A percentile compares a stretch with the other conserved stretches of the same genome.
phyloP scores from a whole-genome alignment of 148 eudicot species.

The Selenicereus undatus region DNA sequence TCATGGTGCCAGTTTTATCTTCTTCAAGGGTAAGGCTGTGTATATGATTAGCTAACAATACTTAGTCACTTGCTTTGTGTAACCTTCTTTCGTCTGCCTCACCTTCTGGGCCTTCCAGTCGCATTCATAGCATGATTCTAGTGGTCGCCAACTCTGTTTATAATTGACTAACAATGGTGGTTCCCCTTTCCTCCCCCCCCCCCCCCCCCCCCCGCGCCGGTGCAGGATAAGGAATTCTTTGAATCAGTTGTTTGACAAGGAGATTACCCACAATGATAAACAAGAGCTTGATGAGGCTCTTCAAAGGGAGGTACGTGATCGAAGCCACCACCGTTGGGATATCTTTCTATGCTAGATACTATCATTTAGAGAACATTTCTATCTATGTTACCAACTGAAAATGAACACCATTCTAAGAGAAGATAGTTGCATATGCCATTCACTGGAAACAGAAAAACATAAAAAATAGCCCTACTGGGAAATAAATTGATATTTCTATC shows the following conservation, averaged over 20 bases:
- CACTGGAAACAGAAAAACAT: not conserved
- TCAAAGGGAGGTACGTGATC: conserved; percentile 66
- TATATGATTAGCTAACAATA: too few species aligned
- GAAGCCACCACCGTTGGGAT: not conserved
- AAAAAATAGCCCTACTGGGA: too few species aligned
- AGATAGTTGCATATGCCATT: not conserved
- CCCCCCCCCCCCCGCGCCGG: too few species aligned
- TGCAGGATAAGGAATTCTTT: conserved; percentile 72
- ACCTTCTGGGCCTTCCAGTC: not conserved
- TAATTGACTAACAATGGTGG: not conserved
- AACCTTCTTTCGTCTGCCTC: not conserved
- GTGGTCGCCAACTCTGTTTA: not conserved
- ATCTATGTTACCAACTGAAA: too few species aligned
- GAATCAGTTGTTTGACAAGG: conserved; percentile 81
- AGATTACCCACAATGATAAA: conserved; percentile 80
- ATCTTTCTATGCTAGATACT: not conserved
- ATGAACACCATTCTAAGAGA: too few species aligned
- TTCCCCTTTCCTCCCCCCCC: not conserved
- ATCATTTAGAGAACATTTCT: not conserved
- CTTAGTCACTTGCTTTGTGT: not conserved
- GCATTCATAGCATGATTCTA: not conserved
- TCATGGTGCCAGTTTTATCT: not conserved
- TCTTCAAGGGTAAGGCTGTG: not conserved
- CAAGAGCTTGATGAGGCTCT: conserved; percentile 93
- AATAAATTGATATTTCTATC: too few species aligned